Base-by-base conservation (phyloP, 768 basidiomycete genomes). In the Calvatia gigantea region DNA sequence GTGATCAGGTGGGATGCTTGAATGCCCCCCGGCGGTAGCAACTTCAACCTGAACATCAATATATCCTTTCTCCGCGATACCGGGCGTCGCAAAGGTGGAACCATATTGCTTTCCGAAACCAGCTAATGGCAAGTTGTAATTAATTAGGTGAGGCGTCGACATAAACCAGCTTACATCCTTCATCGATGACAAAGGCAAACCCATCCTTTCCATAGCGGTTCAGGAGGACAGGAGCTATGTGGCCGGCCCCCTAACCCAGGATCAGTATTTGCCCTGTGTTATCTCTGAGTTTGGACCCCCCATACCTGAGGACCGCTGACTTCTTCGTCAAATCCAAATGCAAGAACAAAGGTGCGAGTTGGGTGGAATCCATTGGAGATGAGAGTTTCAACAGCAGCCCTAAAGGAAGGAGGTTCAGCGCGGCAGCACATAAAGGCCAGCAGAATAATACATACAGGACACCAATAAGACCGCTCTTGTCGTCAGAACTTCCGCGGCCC, bases 141-240 rank as follows among this genome's bases (percentile, higher is more conserved):
- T 17, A 2, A 32, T 33, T 44, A 9, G 11, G 31, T n/a, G 25
- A 8, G 12, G 21, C 8, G 8, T 14, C 17, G 14, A 7, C 11
- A 25, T 2, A 32, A n/a, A 19, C 4, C 19, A 7, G 67, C 73
- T 63, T 67, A 85, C 91, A 82, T 31, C 94, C 94, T 75, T 98
- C 95, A 64, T 98, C 95, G 31, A 98, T 76, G 42, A 97, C 68
- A 65, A 96, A 76, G 0, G 89, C 83, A 64, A 92, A 84, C 3
- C 82, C 79, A 63, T 92, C 69, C 57, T 80, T 66, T 32, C 93
- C 94, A 64, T 90, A 95, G 14, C 73, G 76, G 2, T 75, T 61
- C 44, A 82, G 66, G 28, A 97, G 69, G 42, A 71, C 71, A 9
- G 70, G 63, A 0, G 75, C 73, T 38, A 89, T 72, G 3, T 64